Base-by-base conservation (phyloP, 805 yeast species). In the Cyberlindnera suaveolens region DNA sequence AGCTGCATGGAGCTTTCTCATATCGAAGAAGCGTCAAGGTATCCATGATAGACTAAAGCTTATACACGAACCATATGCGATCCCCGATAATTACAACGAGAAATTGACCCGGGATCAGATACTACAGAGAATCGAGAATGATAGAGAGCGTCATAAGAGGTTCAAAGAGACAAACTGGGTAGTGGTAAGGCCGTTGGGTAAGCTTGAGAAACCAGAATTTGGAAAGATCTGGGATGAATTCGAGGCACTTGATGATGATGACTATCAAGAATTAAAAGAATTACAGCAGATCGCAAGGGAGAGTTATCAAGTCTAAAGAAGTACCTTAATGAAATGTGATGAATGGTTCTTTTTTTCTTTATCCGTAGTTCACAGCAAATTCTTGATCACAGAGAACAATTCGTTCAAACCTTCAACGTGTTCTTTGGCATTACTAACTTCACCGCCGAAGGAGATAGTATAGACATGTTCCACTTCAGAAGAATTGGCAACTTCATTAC, bases 81-180 rank as follows among this genome's bases (percentile, higher is more conserved):
- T 8, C 8, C 33, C 15, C 2, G 16, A 31, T 6, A 14, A 14
- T 7, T 14, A 2, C 10, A 15, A 31, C 5, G 33, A 31, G 15
- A 14, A 39, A 8, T 48, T 67, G 23, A 52, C 70, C 1, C 58
- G 57, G 30, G 72, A 78, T 38, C 87, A 82, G 51, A 78, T 85
- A 15, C 59, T 88, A 15, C 72, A 77, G 31, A 68, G 98, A 46
- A 88, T 91, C 82, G 97, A 91, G 59, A 90, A 83, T 48, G 98
- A 91, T 60, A 70, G 99, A 52, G 99, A 91, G 60, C 70, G 96
- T 44, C 89, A 87, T 56, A 91, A 91, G 59, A 74, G 85, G 50
- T 75, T 84, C 13, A 88, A 90, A 53, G 97, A 91, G 55, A 77
- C 74, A 10, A 68, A 80, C 18, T 88, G 96, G 96, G 73, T 80